A percentile compares a stretch with the other conserved stretches of the same genome.
Evolutionary conservation across 2,329 filamentous ascomycete species (phyloP).

Genomic region (Colletotrichum musicola): DNA sequence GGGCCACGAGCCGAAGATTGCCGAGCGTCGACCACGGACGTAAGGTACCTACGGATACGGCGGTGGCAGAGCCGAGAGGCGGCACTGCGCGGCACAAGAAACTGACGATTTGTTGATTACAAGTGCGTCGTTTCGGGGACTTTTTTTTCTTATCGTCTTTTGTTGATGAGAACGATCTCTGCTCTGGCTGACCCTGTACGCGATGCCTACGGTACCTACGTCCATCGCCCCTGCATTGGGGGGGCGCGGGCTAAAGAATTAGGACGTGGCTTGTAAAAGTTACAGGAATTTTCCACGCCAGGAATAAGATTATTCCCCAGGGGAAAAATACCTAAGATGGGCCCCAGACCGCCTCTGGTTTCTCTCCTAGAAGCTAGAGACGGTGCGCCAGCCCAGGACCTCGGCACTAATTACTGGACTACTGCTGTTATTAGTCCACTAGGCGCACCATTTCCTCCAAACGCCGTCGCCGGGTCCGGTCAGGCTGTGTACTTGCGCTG

Average conservation of each 20-base stretch:
- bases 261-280: background rate
- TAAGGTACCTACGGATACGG: slow-evolving; percentile 23
- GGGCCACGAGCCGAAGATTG: slow-evolving; percentile 39
- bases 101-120: background rate
- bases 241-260: background rate
- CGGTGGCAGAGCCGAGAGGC: slow-evolving; percentile 10
- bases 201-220: background rate
- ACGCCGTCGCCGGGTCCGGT: slow-evolving; percentile 16
- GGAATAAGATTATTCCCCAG: slow-evolving; percentile 23
- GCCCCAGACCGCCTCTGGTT: slow-evolving; percentile 14
- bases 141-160: background rate
- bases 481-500: slow-evolving; percentile 25
- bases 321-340: background rate
- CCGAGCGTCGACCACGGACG: slow-evolving; percentile 34
- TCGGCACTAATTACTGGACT: slow-evolving; percentile 10
- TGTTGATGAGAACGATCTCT: background rate
- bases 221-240: background rate
- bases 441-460: slow-evolving; percentile 12
- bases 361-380: background rate
- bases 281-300: slow-evolving; percentile 6
- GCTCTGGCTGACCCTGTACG: background rate
- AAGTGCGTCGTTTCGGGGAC: background rate
- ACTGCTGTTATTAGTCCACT: background rate
- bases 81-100: slow-evolving; percentile 4
- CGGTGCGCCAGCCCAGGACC: slow-evolving; percentile 29